Base-by-base conservation (phyloP, 495 filamentous ascomycete species). In the Apodospora peruviana region DNA sequence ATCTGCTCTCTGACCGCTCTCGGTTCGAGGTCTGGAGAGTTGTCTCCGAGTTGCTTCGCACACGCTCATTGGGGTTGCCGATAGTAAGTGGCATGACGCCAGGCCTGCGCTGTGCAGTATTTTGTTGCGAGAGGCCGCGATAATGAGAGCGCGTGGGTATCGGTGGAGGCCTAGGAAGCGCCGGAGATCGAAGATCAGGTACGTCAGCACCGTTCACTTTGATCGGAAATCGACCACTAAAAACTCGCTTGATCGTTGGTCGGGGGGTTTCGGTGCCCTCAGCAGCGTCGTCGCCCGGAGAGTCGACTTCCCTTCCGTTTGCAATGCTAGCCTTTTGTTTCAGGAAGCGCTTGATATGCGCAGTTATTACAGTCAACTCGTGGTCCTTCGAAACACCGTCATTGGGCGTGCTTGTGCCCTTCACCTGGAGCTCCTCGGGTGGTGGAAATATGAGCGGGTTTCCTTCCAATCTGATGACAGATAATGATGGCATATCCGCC, bases 31-130 rank as follows among this genome's bases (percentile, higher is more conserved):
- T 61, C 32, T 71, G 72, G 27, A 88, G 76, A 14, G 88, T 74
- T 19, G 86, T 90, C 62, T 97, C 91, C 49, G 89, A 95, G 54
- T 95, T 93, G 55, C 90, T 95, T 38, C 91, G 82, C 38, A 88
- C 81, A 20, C 90, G 80, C 58, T 97, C 91, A 59, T 79, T 83
- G n/a, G 72, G 65, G 48, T 85, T 91, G 9, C 78, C 75, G 39
- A 84, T 78, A 10, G 78, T 72, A 27, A 89, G 68, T 27, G 88
- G 87, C 58, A 82, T 77, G 23, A 87, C 71, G 14, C 79, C 80
- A 3, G 90, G 88, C 47, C 86, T 72, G 39, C 83, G 81, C 21
- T 82, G 70, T 9, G 70, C 70, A 2, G 77, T 71, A 43, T 78
- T 83, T 52, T 89, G 85, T 45, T 88, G 86, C 5, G 88, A 93